Evolutionary conservation across 2,329 filamentous ascomycete species (phyloP).

Genomic region (Fusarium anthophilum): DNA sequence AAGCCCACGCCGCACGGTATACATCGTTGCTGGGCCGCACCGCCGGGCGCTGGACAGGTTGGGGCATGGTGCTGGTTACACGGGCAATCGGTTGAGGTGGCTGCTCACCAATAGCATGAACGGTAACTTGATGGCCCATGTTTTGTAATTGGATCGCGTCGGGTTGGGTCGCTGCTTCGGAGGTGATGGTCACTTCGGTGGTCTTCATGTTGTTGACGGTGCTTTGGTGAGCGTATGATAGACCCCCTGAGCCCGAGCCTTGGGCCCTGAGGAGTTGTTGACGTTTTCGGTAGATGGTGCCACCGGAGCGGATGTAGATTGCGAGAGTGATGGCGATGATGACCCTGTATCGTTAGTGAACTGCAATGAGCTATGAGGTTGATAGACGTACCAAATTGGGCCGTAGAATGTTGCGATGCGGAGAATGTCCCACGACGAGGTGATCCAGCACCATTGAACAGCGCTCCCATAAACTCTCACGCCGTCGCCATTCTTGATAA

Average conservation of each 20-base stretch:
- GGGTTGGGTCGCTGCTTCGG: not conserved
- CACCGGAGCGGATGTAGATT: not conserved
- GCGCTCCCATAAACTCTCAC: not conserved
- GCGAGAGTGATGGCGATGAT: not conserved
- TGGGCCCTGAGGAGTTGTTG: not conserved
- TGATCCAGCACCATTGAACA: conserved; percentile 13
- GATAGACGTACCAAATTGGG: not conserved
- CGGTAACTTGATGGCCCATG: not conserved
- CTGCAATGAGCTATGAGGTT: rapidly evolving
- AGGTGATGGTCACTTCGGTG: not conserved
- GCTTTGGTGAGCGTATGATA: not conserved
- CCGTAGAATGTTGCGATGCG: conserved; percentile 10
- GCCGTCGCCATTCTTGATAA: not conserved
- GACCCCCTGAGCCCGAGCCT: not conserved
- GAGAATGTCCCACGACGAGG: not conserved
- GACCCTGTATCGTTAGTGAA: not conserved
- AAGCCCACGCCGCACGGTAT: conserved; percentile 2
- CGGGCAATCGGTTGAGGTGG: not conserved
- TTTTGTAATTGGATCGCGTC: not conserved
- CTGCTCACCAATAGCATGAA: not conserved
- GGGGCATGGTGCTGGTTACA: not conserved
- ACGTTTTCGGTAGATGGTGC: conserved; percentile 7
- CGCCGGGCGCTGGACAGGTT: not conserved
- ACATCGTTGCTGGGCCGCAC: not conserved
- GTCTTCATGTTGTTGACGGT: not conserved